These are phyloP conservation scores for Pistacia atlantica DNA, from an alignment of 345 rosid species.

Conservation along the genomic window DNA sequence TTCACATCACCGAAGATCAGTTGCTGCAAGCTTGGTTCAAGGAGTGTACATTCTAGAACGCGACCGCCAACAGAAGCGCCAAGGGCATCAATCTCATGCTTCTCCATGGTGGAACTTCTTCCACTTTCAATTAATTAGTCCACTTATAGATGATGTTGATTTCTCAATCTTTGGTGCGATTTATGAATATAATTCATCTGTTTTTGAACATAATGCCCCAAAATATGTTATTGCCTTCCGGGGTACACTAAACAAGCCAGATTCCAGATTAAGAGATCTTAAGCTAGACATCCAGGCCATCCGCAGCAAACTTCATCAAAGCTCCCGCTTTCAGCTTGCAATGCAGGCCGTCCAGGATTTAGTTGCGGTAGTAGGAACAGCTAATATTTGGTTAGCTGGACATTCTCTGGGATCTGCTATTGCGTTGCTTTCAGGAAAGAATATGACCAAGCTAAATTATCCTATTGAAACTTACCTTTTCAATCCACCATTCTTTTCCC, in stretches of 20 bases:
- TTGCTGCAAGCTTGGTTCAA: conserved; percentile 71
- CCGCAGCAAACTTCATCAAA: conserved; percentile 50
- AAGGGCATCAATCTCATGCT: conserved; percentile 48
- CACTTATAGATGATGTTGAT: conserved; percentile 60
- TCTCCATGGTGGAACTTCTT: conserved; percentile 72
- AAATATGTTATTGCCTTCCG: conserved; percentile 70
- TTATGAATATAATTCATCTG: conserved; percentile 40
- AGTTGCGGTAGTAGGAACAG: conserved; percentile 39
- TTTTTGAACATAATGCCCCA: conserved; percentile 33
- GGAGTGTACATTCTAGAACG: conserved; percentile 61
- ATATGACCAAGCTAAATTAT: conserved; percentile 45
- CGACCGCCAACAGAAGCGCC: conserved; percentile 65
- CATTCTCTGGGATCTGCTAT: conserved; percentile 81
- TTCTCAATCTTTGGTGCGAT: conserved; percentile 67
- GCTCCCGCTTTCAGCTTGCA: conserved; percentile 53
- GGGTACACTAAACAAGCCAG: conserved; percentile 54
- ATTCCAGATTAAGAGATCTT: conserved; percentile 49
- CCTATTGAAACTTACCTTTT: conserved; percentile 57
- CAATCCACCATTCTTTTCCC: conserved; percentile 67
- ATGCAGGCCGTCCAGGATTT: conserved; percentile 45
- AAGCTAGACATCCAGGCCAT: conserved; percentile 48
- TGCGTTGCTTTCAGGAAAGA: conserved; percentile 67
- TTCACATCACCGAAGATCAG: conserved; percentile 53
- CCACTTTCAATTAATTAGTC: conserved; percentile 43
- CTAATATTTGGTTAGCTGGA: conserved; percentile 61